Conservation (phyloP, 2,329 filamentous ascomycete genomes). For the Alternaria gaisen region DNA sequence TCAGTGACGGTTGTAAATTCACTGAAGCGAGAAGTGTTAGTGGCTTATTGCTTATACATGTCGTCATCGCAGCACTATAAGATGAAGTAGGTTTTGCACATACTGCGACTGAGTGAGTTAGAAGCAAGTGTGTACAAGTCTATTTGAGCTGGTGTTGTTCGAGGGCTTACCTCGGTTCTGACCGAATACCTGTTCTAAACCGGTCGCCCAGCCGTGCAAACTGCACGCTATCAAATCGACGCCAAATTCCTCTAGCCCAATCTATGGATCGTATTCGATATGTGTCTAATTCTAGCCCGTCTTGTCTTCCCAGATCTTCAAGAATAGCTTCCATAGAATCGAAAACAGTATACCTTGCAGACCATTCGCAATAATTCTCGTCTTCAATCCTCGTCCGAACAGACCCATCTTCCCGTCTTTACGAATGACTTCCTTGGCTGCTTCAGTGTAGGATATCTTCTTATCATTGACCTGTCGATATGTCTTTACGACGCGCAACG, state of each 20-base stretch:
- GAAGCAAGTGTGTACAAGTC: background rate
- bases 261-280: background rate
- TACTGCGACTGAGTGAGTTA: background rate
- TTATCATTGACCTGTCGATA: constrained; percentile 44
- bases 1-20: background rate
- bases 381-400: constrained; percentile 41
- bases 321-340: constrained; percentile 42
- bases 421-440: constrained; percentile 34
- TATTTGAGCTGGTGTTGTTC: background rate
- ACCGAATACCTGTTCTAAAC: background rate
- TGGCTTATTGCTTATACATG: background rate
- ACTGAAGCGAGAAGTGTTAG: background rate
- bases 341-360: constrained; percentile 44
- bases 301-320: constrained; percentile 37
- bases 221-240: background rate
- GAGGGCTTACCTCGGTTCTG: background rate
- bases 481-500: constrained; percentile 40
- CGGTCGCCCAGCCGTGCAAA: background rate
- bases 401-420: constrained; percentile 36
- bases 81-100: background rate
- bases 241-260: background rate
- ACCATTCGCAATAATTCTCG: constrained; percentile 42
- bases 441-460: constrained; percentile 37
- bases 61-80: background rate
- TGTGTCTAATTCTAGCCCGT: constrained; percentile 2